Base-by-base conservation (phyloP, 2,329 filamentous ascomycete species). In the Scortechinia acanthostroma region DNA sequence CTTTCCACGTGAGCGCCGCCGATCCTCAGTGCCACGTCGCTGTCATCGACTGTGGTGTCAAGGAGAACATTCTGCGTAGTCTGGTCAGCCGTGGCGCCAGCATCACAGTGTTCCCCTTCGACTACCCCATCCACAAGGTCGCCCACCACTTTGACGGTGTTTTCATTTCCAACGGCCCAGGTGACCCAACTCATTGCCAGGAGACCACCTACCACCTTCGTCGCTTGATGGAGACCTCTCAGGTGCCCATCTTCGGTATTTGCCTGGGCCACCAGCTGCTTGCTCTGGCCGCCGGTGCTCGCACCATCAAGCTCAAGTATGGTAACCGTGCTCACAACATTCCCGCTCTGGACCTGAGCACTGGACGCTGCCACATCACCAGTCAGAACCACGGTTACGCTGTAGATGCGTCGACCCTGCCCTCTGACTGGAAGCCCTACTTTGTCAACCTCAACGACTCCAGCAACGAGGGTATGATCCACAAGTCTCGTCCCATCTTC, bases 311-410 rank as follows among this genome's bases (percentile, higher is more conserved):
- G 80, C 81, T 98, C 68, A 97, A 97, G 80, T 98, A 96, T 66
- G 93, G 93, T 60, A 98, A 98, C 78, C 87, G 93, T 55, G 93
- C 91, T 16, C 93, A 97, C 76, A 98, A 98, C 76, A 97, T 97
- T 57, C 93, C 93, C 5, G 90, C 91, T 49, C 74, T 97, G 47
- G 91, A 97, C 63, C 74, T 96, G 63, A 95, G 88, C 49, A 97
- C 91, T 28, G 91, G 93, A 47, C 89, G 91, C 66, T 97, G 93
- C 80, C 91, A 97, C 74, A 97, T 97, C 66, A 97, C 91, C 48
- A 91, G 85, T 64, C 93, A 98, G 75, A 97, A 97, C 73, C 93
- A 97, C 70, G 93, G 93, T 50, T 98, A 97, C 59, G 93, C 91
- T 37, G 88, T 98, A 48, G 91, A 97, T 59, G 79, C 87, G 4